Evolutionary conservation across 2,329 filamentous ascomycete species (phyloP).

Genomic region (Colletotrichum zoysiae): DNA sequence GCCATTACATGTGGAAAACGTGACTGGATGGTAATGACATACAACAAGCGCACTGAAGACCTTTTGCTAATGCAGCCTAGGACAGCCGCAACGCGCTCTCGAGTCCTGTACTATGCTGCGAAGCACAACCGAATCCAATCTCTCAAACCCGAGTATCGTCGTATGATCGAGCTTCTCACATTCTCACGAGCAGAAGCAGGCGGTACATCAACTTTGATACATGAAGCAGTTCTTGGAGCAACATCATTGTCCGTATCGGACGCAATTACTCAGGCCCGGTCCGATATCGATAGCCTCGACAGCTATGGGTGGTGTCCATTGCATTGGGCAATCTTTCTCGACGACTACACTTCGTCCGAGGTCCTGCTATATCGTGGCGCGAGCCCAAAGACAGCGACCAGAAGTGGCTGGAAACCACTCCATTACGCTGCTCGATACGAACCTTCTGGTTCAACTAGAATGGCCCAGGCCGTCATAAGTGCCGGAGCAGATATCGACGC

Average conservation of each 20-base stretch:
- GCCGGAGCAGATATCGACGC: slow-evolving; percentile 5
- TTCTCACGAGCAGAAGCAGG: slow-evolving; percentile 2
- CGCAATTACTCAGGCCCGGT: slow-evolving; percentile 14
- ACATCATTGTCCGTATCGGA: background rate
- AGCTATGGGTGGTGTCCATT: slow-evolving; percentile 20
- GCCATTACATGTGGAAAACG: slow-evolving; percentile 4
- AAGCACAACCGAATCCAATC: slow-evolving; percentile 10
- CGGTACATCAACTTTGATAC: slow-evolving; percentile 16
- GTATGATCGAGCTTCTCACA: slow-evolving; percentile 12
- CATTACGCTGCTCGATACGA: slow-evolving; percentile 22
- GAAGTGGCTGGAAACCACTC: slow-evolving; percentile 18
- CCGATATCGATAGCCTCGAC: slow-evolving; percentile 18
- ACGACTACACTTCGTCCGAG: slow-evolving; percentile 10
- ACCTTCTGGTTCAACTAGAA: slow-evolving; percentile 4
- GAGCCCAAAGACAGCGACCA: background rate
- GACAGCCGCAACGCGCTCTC: slow-evolving; percentile 10
- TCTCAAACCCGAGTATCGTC: slow-evolving; percentile 17
- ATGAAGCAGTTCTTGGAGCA: slow-evolving; percentile 12
- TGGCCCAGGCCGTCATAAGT: slow-evolving; percentile 8
- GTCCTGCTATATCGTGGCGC: slow-evolving; percentile 11
- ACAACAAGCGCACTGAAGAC: background rate
- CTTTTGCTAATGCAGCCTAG: background rate
- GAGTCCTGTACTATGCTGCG: slow-evolving; percentile 17
- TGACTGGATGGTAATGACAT: slow-evolving; percentile 10
- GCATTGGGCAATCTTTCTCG: slow-evolving; percentile 20